phyloP scores from a whole-genome alignment of 179 eudicot genomes.

The Drosera spatulata region DNA sequence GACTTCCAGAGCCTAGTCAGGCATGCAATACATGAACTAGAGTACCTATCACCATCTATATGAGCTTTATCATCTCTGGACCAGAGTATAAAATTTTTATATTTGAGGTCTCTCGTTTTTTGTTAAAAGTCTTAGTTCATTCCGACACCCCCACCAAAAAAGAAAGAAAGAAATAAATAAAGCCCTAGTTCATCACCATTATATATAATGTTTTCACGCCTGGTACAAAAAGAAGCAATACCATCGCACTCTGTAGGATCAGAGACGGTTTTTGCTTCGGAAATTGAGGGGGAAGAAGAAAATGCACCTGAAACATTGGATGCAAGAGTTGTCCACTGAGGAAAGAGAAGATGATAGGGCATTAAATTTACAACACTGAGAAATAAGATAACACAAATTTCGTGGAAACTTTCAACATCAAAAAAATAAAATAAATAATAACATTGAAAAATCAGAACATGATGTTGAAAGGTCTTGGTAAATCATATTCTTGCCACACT shows the following conservation, averaged over 20 bases:
- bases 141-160: too few species aligned
- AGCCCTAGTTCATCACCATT: too few species aligned
- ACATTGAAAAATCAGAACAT: too few species aligned
- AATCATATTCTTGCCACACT: background rate
- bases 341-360: background rate
- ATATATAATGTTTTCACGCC: too few species aligned
- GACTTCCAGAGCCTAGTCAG: too few species aligned
- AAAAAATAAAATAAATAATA: background rate
- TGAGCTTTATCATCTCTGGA: too few species aligned
- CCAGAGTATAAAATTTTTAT: too few species aligned
- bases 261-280: constrained; percentile 74
- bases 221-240: constrained; percentile 3
- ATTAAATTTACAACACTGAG: background rate
- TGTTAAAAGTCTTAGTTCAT: too few species aligned
- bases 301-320: constrained; percentile 47
- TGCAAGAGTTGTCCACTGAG: background rate
- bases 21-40: too few species aligned
- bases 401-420: background rate
- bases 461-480: background rate
- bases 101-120: too few species aligned
- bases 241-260: constrained; percentile 86
- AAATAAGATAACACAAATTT: background rate
- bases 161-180: too few species aligned
- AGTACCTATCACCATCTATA: too few species aligned
- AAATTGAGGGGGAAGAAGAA: constrained; percentile 63